Percentiles rank a stretch among this genome's conserved stretches.
These are phyloP conservation scores for Raffaelea deltoideospora DNA, from an alignment of 2,329 filamentous ascomycete species.

Conservation along the genomic window DNA sequence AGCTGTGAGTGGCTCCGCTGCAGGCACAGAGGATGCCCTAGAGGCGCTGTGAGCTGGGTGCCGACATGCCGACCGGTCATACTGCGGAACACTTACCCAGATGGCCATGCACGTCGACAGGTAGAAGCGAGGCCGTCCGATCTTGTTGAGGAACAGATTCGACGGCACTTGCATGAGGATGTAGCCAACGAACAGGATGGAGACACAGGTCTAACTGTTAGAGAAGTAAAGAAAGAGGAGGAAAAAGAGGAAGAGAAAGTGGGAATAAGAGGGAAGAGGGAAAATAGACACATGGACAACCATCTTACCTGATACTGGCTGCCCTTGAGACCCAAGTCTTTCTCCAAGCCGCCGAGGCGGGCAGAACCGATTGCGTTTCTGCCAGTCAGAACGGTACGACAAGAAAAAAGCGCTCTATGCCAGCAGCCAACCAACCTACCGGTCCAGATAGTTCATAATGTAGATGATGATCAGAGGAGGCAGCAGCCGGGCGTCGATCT, in stretches of 20 bases:
- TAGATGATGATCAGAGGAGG: constrained; percentile 58
- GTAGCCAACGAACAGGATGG: constrained; percentile 13
- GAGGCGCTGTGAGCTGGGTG: neutral
- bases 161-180: constrained; percentile 13
- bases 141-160: constrained; percentile 14
- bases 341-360: constrained; percentile 30
- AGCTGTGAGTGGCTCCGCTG: constrained; percentile 16
- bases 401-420: constrained; percentile 6
- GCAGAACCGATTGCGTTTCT: constrained; percentile 43
- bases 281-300: no score
- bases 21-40: constrained; percentile 8
- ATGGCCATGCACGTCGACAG: constrained; percentile 21
- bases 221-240: neutral
- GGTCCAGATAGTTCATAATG: constrained; percentile 51
- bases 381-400: neutral
- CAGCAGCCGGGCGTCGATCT: constrained; percentile 50
- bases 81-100: constrained; percentile 1
- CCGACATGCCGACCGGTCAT: no score
- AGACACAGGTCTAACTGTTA: constrained; percentile 7
- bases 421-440: constrained; percentile 8
- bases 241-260: no score
- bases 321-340: constrained; percentile 17
- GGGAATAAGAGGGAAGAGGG: no score
- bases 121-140: constrained; percentile 14
- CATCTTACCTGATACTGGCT: constrained; percentile 20